A percentile compares a stretch with the other conserved stretches of the same genome.
phyloP scores from a whole-genome alignment of 108 stramenopile species.

The Fragilariopsis cylindrus region DNA sequence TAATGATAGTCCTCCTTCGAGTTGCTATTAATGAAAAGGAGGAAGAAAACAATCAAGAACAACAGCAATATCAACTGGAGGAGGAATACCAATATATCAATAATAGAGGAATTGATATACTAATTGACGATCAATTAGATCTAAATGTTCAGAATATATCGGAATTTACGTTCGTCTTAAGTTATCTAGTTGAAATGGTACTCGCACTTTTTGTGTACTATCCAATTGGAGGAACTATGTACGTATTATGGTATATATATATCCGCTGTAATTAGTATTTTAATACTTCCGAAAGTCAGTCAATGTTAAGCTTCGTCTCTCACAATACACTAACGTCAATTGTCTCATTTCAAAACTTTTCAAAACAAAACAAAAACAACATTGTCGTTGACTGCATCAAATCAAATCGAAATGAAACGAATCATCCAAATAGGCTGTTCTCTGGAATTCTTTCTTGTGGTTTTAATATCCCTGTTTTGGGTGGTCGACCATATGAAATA shows the following conservation, averaged over 20 bases:
- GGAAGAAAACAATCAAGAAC: background rate
- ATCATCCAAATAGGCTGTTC: slow-evolving; percentile 5
- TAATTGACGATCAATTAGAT: slow-evolving; percentile 24
- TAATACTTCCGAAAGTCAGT: no score
- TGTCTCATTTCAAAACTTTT: no score
- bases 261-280: no score
- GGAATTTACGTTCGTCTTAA: slow-evolving; percentile 63
- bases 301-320: no score
- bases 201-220: slow-evolving; percentile 71
- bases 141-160: slow-evolving; percentile 32
- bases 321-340: no score
- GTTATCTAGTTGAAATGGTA: slow-evolving; percentile 64
- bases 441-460: slow-evolving; percentile 30
- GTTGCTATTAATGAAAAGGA: slow-evolving; percentile 34
- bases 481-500: slow-evolving; percentile 39
- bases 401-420: no score
- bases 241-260: no score
- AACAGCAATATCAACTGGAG: background rate
- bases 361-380: no score
- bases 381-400: no score
- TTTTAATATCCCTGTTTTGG: slow-evolving; percentile 34
- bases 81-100: background rate
- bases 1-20: slow-evolving; percentile 55
- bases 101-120: slow-evolving; percentile 16
- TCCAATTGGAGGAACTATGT: slow-evolving; percentile 62